Conservation (phyloP, 208 protist genomes). For the Acanthamoeba quina region DNA sequence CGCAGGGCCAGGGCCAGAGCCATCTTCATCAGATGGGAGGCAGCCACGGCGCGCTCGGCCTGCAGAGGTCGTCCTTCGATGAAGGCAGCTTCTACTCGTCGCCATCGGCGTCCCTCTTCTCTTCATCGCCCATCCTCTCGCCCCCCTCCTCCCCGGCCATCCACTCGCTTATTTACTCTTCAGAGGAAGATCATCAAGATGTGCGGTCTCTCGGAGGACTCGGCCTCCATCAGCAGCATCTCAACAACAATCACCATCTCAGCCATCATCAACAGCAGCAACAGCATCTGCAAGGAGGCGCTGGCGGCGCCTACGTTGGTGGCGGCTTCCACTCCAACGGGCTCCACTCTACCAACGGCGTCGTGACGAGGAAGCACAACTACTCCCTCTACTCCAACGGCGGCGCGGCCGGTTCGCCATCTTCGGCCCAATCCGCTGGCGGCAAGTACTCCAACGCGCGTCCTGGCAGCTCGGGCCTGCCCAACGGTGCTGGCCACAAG, state of each 20-base stretch:
- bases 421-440: not conserved
- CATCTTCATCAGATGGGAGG: not conserved
- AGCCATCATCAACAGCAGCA: constrained; percentile 8
- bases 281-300: not conserved
- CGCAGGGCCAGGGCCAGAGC: not conserved
- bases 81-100: constrained; percentile 53
- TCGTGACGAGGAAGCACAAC: constrained; percentile 59
- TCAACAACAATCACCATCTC: constrained; percentile 46
- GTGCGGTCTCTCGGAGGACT: constrained; percentile 1
- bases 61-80: constrained; percentile 44
- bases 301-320: not conserved
- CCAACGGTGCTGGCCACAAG: constrained; percentile 54
- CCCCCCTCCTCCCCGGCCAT: constrained; percentile 3
- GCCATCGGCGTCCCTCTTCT: constrained; percentile 16
- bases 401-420: not conserved
- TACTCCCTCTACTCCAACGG: constrained; percentile 25
- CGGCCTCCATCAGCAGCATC: not conserved
- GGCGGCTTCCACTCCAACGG: constrained; percentile 34
- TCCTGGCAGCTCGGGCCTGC: constrained; percentile 5
- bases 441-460: constrained; percentile 34
- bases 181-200: constrained; percentile 33
- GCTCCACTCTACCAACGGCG: constrained; percentile 57
- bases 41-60: not conserved
- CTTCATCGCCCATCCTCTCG: constrained; percentile 53
- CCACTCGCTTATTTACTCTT: constrained; percentile 39